Conservation (phyloP, 192 early-diverging fungal species). For the Coemansia reversa region DNA sequence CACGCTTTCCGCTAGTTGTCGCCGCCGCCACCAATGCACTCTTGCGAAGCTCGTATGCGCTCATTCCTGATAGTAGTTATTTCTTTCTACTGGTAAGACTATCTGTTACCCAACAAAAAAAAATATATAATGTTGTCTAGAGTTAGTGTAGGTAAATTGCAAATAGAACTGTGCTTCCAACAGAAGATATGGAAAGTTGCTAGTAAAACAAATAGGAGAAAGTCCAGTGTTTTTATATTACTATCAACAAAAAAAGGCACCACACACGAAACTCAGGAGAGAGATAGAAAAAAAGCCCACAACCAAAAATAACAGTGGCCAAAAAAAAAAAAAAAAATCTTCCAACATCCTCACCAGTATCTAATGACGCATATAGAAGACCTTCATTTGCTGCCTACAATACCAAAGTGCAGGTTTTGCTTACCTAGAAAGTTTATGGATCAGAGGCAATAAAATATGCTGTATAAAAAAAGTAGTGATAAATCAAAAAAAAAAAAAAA, state of each 20-base stretch:
- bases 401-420: neutral
- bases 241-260: no score
- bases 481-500: neutral
- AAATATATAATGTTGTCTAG: no score
- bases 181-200: neutral
- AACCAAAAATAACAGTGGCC: neutral
- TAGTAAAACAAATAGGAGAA: neutral
- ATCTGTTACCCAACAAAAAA: no score
- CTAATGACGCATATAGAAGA: neutral
- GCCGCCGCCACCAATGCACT: conserved; percentile 64
- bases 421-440: neutral
- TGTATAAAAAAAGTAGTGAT: neutral
- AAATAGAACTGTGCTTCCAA: neutral
- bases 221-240: neutral
- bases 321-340: neutral
- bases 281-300: no score
- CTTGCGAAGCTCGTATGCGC: conserved; percentile 56
- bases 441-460: neutral
- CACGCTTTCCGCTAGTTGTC: conserved; percentile 60
- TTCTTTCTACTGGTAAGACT: neutral
- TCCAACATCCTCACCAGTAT: neutral
- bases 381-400: neutral
- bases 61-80: conserved; percentile 19
- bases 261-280: neutral
- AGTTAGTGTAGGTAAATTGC: neutral